Evolutionary conservation across 331 rosid species (phyloP).

Genomic region (Prunus yedoensis): DNA sequence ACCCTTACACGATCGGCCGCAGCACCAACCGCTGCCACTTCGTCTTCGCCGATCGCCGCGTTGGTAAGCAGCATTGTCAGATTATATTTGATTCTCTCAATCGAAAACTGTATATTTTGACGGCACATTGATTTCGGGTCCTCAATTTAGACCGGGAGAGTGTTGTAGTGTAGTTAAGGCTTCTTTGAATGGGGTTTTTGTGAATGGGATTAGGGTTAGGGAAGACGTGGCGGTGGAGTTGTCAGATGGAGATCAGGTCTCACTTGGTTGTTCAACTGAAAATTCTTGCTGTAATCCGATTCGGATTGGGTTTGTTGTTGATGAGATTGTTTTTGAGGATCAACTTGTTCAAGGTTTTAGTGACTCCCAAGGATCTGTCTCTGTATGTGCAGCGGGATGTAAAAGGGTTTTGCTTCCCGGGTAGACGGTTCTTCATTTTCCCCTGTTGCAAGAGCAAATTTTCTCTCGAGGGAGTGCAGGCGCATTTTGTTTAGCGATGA

Average conservation of each 20-base stretch:
- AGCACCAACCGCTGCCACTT: conserved; percentile 34
- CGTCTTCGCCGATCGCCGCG: conserved; percentile 55
- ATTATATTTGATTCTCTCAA: conserved; percentile 47
- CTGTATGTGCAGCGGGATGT: conserved; percentile 24
- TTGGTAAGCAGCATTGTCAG: conserved; percentile 66
- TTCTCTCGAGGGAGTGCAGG: conserved; percentile 46
- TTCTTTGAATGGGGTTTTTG: conserved; percentile 65
- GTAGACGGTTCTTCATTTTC: not conserved
- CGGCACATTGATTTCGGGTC: conserved; percentile 22
- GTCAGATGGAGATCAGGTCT: conserved; percentile 55
- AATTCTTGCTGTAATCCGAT: conserved; percentile 29
- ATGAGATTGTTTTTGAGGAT: conserved; percentile 36
- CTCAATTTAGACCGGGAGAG: conserved; percentile 42
- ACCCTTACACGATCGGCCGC: conserved; percentile 61
- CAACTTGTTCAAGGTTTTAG: not conserved
- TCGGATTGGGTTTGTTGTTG: conserved; percentile 57
- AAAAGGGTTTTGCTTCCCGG: conserved; percentile 61
- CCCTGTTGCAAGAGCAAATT: conserved; percentile 39
- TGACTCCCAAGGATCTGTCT: conserved; percentile 36
- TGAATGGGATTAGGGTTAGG: conserved; percentile 50
- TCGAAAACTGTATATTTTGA: conserved; percentile 47
- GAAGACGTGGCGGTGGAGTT: conserved; percentile 49
- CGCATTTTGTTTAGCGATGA: conserved; percentile 55
- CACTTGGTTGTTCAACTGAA: conserved; percentile 43
- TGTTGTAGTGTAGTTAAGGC: conserved; percentile 25